Evolutionary conservation across 305 asterid genomes (phyloP), one percentile per base, ranked within the genome.

Genomic region (Fraxinus ornus): DNA sequence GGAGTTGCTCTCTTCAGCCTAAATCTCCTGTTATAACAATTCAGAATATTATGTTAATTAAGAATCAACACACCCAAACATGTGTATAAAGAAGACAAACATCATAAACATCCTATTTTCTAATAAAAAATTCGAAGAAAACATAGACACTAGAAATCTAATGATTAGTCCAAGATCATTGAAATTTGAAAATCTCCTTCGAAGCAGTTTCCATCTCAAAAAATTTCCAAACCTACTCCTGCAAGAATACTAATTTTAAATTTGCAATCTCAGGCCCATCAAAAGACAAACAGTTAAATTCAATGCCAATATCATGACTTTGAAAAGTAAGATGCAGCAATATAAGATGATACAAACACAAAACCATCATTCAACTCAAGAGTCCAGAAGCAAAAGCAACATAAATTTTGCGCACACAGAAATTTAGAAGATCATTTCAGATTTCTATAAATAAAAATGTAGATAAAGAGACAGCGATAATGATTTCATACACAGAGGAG

Each of bases 401-500:
- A 64, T 0, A 64, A 64, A 7, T 24, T 64, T 64, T 5, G 19
- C 0, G 2, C 30, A 64, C 35, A 22, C 2, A 22, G 35, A 62
- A 30, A 64, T 19, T 1, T 60, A 60, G 70, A 60, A 21, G 70
- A 47, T 47, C 2, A 47, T 13, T 57, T 57, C 35, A 76, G 28
- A 73, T 39, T 49, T 68, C 5, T 57, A 19, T 75, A 72, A 10
- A 64, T 24, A 66, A 81, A 32, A 37, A 82, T 13, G 49, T 26
- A 76, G 17, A 75, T n/a, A 64, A 55, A 36, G 33, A 33, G 62
- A 22, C 15, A 21, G 75, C 76, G 80, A 32, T n/a, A 84, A 75
- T 10, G 82, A 84, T 19, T 30, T 28, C 83, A 78, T 92, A 94
- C 98, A 91, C 94, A 79, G 95, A 87, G 64, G 91, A 83, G 76